Evolutionary conservation across 1,139 yeast genomes (phyloP).

Genomic region (Zygotorulaspora mrakii): DNA sequence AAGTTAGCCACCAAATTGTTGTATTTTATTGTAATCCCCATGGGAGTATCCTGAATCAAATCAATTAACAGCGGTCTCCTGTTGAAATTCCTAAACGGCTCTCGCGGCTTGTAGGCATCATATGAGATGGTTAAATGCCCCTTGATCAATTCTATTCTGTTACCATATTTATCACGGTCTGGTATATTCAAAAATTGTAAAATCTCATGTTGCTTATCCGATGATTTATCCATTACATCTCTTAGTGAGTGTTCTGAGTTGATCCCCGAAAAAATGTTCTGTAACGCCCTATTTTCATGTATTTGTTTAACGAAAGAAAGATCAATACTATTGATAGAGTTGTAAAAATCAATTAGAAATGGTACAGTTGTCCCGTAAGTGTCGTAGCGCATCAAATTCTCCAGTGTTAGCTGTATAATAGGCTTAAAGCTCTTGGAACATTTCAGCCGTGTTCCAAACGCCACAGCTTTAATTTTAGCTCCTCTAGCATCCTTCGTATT

Average conservation of each 20-base stretch:
- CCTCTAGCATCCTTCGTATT: conserved; percentile 30
- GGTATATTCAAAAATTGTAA: conserved; percentile 17
- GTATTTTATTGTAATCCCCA: conserved; percentile 20
- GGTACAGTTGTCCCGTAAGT: conserved; percentile 9
- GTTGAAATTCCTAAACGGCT: conserved; percentile 16
- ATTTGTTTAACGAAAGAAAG: conserved; percentile 20
- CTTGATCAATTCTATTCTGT: conserved; percentile 20
- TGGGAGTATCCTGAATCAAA: conserved; percentile 19
- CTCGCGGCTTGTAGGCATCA: conserved; percentile 17
- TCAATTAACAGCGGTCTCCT: conserved; percentile 25
- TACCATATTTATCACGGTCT: conserved; percentile 22
- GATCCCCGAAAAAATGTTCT: conserved; percentile 23
- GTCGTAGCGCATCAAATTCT: conserved; percentile 43
- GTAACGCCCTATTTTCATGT: conserved; percentile 20
- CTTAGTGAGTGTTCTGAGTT: conserved; percentile 18
- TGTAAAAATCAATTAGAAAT: conserved; percentile 24
- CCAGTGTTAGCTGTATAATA: conserved; percentile 42
- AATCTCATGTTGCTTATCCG: conserved; percentile 15
- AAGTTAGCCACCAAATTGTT: conserved; percentile 22
- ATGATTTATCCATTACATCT: conserved; percentile 16
- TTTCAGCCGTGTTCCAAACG: conserved; percentile 49
- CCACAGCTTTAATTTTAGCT: conserved; percentile 29
- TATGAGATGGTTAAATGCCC: conserved; percentile 22
- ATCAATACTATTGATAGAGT: conserved; percentile 30
- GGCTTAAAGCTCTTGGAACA: conserved; percentile 45